Percentiles rank a stretch among this genome's conserved stretches.
phyloP scores from a whole-genome alignment of 2,329 filamentous ascomycete genomes.

The Ophiosphaerella narmari region DNA sequence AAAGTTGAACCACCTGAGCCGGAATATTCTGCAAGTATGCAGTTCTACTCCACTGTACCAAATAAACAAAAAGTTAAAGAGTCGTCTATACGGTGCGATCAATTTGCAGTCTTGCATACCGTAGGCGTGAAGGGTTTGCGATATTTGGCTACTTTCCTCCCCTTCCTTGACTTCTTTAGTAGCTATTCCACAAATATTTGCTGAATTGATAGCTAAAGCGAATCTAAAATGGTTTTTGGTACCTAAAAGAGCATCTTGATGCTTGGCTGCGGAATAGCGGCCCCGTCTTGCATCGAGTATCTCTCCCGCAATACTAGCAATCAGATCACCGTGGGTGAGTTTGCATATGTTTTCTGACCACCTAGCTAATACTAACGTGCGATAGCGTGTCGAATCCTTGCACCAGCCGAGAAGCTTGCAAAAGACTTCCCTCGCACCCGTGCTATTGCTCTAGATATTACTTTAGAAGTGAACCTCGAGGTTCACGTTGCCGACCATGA shows the following conservation, averaged over 20 bases:
- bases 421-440: not conserved
- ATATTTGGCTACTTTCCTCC: too few relatives aligned
- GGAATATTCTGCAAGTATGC: too few relatives aligned
- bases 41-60: too few relatives aligned
- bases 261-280: conserved; percentile 15
- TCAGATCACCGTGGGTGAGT: conserved; percentile 13
- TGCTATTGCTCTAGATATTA: conserved; percentile 8
- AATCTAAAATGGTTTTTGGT: not conserved
- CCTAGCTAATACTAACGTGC: not conserved
- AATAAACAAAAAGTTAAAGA: too few relatives aligned
- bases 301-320: conserved; percentile 12
- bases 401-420: conserved; percentile 7
- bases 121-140: too few relatives aligned
- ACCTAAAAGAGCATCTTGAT: conserved; percentile 5
- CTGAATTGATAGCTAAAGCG: too few relatives aligned
- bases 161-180: too few relatives aligned
- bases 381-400: conserved; percentile 7
- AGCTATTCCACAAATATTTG: too few relatives aligned
- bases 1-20: too few relatives aligned
- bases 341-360: not conserved
- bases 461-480: conserved; percentile 7
- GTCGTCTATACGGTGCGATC: too few relatives aligned
- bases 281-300: conserved; percentile 14
- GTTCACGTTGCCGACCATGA: conserved; percentile 10
- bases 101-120: too few relatives aligned